Evolutionary conservation across 2,329 filamentous ascomycete genomes (phyloP), one percentile per base, ranked within the genome.

Genomic region (Ascochyta rabiei): DNA sequence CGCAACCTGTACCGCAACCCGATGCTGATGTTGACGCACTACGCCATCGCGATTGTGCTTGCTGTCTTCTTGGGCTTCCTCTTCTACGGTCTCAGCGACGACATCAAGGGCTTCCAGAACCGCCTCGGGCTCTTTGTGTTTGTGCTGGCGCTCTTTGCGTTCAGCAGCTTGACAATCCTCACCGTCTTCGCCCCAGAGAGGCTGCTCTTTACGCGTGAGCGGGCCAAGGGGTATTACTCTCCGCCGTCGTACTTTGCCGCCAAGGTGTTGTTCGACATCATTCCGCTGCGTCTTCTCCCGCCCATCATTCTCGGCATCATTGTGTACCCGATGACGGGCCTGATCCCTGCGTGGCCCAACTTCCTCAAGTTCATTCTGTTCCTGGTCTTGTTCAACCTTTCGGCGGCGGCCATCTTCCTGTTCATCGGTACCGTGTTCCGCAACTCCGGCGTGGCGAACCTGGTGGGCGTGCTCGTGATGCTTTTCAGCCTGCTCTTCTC

Each of bases 31-130:
- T 84, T 99, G 53, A 97, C 93, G 0, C 95, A 99, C 77, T 99
- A 98, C 72, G 95, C 95, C 33, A 98, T 97, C 63, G 92, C 95
- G 7, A 98, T 99, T 57, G 79, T 98, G 0, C 84, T 99, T 6
- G 95, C 93, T 1, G 93, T 98, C 5, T 89, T 99, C 53, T 93
- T 93, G 2, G 95, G 95, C 3, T 98, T 90, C 76, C 83, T 99
- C 12, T 99, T 98, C 80, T 99, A 98, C 67, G 95, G 93, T 2
- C 81, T 99, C 42, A 96, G 93, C 0, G 92, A 96, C 69, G 93
- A 99, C 69, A 96, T 99, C 64, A 89, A 91, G 58, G 95, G 96
- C 30, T 99, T 99, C 83, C 95, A 99, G 75, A 99, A 99, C 75
- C 86, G 95, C 18, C 86, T 99, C 5, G 95, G 95, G 59, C 85